phyloP scores from a whole-genome alignment of 345 rosid genomes.

The Brassica incana region DNA sequence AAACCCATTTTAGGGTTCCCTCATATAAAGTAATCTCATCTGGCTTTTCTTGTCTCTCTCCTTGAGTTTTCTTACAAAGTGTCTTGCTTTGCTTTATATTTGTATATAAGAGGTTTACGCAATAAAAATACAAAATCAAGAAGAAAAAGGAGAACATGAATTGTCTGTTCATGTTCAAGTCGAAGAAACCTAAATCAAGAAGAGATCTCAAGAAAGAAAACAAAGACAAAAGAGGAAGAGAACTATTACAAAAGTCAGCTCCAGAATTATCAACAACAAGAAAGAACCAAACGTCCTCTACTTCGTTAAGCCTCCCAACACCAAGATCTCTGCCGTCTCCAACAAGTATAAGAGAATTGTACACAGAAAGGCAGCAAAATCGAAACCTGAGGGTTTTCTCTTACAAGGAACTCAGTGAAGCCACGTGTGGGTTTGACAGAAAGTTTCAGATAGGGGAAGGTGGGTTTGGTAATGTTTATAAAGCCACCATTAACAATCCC shows the following conservation, averaged over 20 bases:
- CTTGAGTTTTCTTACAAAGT: not conserved
- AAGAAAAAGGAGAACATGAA: conserved; percentile 28
- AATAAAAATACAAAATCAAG: conserved; percentile 6
- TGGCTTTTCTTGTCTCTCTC: conserved; percentile 17
- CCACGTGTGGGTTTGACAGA: conserved; percentile 69
- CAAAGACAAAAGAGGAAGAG: conserved; percentile 28
- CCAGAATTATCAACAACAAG: conserved; percentile 44
- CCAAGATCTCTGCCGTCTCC: conserved; percentile 45
- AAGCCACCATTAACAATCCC: conserved; percentile 54
- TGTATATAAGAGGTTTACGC: conserved; percentile 3
- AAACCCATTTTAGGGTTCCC: conserved; percentile 23
- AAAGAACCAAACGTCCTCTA: not conserved
- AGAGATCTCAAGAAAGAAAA: not conserved
- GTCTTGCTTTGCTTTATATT: not conserved
- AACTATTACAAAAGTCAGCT: conserved; percentile 45
- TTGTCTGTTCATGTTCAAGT: conserved; percentile 34
- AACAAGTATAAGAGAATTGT: conserved; percentile 56
- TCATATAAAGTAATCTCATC: conserved; percentile 6
- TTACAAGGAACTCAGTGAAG: conserved; percentile 62
- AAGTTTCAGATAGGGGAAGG: conserved; percentile 85
- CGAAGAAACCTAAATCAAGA: conserved; percentile 21
- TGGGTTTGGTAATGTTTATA: conserved; percentile 95
- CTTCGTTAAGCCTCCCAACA: conserved; percentile 21
- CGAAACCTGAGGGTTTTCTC: conserved; percentile 60
- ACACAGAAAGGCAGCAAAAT: conserved; percentile 58